Conservation (phyloP, 495 filamentous ascomycete species). For the Pyronema omphalodes region DNA sequence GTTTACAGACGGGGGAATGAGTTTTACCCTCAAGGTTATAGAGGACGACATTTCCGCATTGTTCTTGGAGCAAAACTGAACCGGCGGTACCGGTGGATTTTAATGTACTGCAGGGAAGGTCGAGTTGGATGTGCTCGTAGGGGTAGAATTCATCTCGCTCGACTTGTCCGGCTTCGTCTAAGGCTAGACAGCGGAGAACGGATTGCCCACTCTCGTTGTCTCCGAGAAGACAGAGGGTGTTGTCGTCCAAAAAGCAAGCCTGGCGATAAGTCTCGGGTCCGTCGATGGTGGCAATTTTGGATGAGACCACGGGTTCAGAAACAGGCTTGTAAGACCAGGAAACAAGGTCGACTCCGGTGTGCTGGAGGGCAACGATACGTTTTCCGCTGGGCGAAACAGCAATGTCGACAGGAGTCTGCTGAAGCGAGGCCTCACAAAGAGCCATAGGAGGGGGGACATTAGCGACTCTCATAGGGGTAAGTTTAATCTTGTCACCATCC, state of each 20-base stretch:
- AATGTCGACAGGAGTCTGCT: conserved; percentile 50
- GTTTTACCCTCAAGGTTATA: conserved; percentile 16
- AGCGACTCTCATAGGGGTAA: conserved; percentile 66
- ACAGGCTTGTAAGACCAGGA: conserved; percentile 34
- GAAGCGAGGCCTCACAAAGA: conserved; percentile 48
- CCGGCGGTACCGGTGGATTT: not conserved
- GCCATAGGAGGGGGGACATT: conserved; percentile 91
- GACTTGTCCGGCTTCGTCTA: not conserved
- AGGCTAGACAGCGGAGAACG: not conserved
- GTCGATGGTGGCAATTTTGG: not conserved
- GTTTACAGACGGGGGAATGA: conserved; percentile 22
- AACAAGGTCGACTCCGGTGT: conserved; percentile 42
- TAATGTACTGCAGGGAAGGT: not conserved
- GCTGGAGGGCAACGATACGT: conserved; percentile 55
- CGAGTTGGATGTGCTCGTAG: too few relatives aligned
- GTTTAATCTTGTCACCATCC: conserved; percentile 59
- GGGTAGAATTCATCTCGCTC: not conserved
- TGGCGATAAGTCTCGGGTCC: conserved; percentile 3
- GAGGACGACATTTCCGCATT: conserved; percentile 23
- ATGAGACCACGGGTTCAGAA: not conserved
- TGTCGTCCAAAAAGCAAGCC: conserved; percentile 19
- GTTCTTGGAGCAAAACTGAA: conserved; percentile 20
- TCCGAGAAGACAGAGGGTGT: conserved; percentile 8
- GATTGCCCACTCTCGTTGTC: not conserved
- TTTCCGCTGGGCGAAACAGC: conserved; percentile 47